Evolutionary conservation across 805 yeast genomes (phyloP).

Genomic region (Nakazawaea populi): DNA sequence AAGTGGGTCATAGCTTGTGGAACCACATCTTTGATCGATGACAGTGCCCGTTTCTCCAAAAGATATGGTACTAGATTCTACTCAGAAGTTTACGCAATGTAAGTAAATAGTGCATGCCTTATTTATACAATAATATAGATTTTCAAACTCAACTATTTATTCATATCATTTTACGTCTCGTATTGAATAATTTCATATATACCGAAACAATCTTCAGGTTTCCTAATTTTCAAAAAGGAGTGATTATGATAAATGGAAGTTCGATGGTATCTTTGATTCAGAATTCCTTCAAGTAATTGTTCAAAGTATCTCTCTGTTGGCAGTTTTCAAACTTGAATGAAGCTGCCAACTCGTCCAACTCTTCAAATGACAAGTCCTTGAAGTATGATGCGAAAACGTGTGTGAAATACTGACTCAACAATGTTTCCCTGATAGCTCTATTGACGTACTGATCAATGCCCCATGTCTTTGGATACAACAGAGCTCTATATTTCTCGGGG

Average conservation of each 20-base stretch:
- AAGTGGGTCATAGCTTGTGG: constrained; percentile 60
- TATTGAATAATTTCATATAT: too few species aligned
- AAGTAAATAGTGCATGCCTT: neutral
- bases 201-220: neutral
- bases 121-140: too few species aligned
- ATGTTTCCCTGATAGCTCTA: constrained; percentile 35
- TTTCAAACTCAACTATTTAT: too few species aligned
- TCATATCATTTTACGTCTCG: too few species aligned
- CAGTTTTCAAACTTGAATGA: constrained; percentile 43
- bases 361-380: constrained; percentile 34
- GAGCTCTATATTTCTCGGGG: constrained; percentile 34
- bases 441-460: constrained; percentile 29
- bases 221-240: too few species aligned
- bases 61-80: constrained; percentile 30
- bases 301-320: constrained; percentile 35
- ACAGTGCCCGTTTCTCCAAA: constrained; percentile 32
- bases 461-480: constrained; percentile 37
- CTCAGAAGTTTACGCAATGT: constrained; percentile 38
- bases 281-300: constrained; percentile 13
- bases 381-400: constrained; percentile 41
- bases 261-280: neutral
- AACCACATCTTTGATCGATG: constrained; percentile 36
- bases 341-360: constrained; percentile 46
- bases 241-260: too few species aligned
- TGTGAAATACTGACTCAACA: constrained; percentile 36